Conservation (phyloP, 2,329 filamentous ascomycete genomes). For the Chaetomiaceae sp. region DNA sequence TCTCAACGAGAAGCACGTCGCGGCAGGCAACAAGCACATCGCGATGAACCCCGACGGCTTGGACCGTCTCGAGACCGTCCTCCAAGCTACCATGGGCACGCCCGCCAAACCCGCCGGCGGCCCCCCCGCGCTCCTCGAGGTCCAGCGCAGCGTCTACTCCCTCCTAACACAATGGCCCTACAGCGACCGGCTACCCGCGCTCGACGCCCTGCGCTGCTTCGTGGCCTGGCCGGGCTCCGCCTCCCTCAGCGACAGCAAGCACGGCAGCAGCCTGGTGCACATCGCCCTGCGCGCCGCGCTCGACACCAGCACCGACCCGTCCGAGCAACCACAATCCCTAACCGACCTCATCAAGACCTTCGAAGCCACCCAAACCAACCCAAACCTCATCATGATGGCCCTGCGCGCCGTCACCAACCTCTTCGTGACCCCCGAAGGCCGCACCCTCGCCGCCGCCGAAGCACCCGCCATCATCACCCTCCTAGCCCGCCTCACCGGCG, state of each 20-base stretch:
- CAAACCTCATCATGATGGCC: slow-evolving; percentile 85
- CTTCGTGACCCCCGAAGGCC: slow-evolving; percentile 68
- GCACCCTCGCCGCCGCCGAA: slow-evolving; percentile 54
- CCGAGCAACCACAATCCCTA: neutral
- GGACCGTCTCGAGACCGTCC: slow-evolving; percentile 53
- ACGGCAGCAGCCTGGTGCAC: slow-evolving; percentile 56
- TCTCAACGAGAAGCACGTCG: slow-evolving; percentile 67
- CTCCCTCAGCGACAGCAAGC: slow-evolving; percentile 46
- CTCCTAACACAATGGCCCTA: slow-evolving; percentile 76
- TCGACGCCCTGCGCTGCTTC: slow-evolving; percentile 83
- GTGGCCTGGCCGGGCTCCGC: slow-evolving; percentile 64
- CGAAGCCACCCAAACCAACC: slow-evolving; percentile 49
- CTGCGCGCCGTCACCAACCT: slow-evolving; percentile 77
- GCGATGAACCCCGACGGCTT: slow-evolving; percentile 66
- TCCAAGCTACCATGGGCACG: slow-evolving; percentile 52
- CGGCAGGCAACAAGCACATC: slow-evolving; percentile 64
- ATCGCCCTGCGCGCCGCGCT: slow-evolving; percentile 37
- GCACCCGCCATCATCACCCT: slow-evolving; percentile 54
- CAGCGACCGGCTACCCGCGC: slow-evolving; percentile 69
- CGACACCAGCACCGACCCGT: slow-evolving; percentile 34
- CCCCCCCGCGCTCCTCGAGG: slow-evolving; percentile 24
- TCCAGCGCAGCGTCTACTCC: slow-evolving; percentile 52
- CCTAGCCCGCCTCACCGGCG: slow-evolving; percentile 56
- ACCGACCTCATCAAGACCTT: slow-evolving; percentile 11
- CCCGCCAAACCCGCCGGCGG: slow-evolving; percentile 27